A percentile compares a stretch with the other conserved stretches of the same genome.
These are phyloP conservation scores for Jatropha podagrica DNA, from an alignment of 441 rosid genomes.

Conservation along the genomic window DNA sequence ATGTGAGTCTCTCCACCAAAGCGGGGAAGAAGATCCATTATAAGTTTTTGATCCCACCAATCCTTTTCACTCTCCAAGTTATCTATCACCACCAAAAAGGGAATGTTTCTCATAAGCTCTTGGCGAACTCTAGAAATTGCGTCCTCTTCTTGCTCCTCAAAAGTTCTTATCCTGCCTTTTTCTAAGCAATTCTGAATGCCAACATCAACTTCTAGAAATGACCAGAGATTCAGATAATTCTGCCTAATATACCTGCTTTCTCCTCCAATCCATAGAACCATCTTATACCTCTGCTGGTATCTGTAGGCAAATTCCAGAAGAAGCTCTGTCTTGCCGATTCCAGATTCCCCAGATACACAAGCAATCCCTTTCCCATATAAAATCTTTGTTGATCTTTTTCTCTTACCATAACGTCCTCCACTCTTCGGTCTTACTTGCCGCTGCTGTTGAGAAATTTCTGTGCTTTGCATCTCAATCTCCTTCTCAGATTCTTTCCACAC, in stretches of 20 bases:
- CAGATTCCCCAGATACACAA: constrained; percentile 82
- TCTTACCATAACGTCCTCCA: constrained; percentile 46
- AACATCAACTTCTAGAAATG: constrained; percentile 73
- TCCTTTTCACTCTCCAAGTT: constrained; percentile 92
- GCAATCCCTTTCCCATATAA: constrained; percentile 87
- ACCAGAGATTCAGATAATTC: constrained; percentile 79
- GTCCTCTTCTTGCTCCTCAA: constrained; percentile 91
- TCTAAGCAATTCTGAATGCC: constrained; percentile 61
- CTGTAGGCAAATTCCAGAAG: constrained; percentile 85
- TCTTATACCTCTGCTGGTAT: constrained; percentile 86
- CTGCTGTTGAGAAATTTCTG: constrained; percentile 36
- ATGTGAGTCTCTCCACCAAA: constrained; percentile 93
- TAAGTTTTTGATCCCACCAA: constrained; percentile 91
- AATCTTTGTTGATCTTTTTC: constrained; percentile 61
- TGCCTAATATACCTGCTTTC: constrained; percentile 81
- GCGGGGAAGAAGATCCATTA: constrained; percentile 97
- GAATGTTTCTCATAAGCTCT: constrained; percentile 89
- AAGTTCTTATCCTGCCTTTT: constrained; percentile 62
- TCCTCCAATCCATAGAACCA: constrained; percentile 94
- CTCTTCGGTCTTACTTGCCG: constrained; percentile 35
- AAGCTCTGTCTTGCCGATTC: constrained; percentile 94
- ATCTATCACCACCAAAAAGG: constrained; percentile 80
- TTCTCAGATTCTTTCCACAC: constrained; percentile 93
- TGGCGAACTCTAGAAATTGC: constrained; percentile 66
- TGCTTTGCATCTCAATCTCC: constrained; percentile 86